Evolutionary conservation across 1,284 basidiomycete species (phyloP).

Genomic region (Coniophora puteana): DNA sequence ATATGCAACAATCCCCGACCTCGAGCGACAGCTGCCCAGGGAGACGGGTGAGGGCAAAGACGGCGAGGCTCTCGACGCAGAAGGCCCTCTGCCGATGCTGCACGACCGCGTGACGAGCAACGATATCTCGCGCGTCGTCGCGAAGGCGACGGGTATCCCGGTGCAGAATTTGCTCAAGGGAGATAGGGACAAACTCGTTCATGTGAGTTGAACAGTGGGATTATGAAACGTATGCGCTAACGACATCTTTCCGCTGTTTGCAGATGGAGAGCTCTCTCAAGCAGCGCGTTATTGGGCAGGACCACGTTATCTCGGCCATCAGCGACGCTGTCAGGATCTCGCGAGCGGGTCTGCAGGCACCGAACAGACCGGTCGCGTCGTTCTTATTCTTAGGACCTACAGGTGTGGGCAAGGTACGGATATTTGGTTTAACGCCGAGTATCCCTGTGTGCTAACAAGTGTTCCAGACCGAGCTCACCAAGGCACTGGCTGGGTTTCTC

Average conservation of each 20-base stretch:
- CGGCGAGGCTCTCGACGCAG: constrained; percentile 36
- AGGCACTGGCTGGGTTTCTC: constrained; percentile 81
- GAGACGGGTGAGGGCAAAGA: constrained; percentile 53
- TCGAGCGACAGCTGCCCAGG: constrained; percentile 69
- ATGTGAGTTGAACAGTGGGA: no score
- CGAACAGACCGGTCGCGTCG: constrained; percentile 85
- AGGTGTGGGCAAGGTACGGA: constrained; percentile 71
- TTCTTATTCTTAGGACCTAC: constrained; percentile 92
- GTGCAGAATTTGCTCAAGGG: constrained; percentile 87
- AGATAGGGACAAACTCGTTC: constrained; percentile 87
- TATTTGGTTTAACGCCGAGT: not conserved
- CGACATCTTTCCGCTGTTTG: constrained; percentile 8
- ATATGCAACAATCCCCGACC: constrained; percentile 81
- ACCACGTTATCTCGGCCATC: constrained; percentile 77
- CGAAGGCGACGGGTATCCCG: constrained; percentile 90
- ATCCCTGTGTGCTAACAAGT: not conserved
- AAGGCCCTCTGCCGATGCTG: constrained; percentile 60
- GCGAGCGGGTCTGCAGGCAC: constrained; percentile 84
- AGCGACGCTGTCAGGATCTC: constrained; percentile 89
- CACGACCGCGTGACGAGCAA: constrained; percentile 86
- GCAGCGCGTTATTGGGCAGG: constrained; percentile 84
- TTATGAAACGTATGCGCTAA: constrained; percentile 3
- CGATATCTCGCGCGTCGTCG: constrained; percentile 87
- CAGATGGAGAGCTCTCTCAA: constrained; percentile 85
- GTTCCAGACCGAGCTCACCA: constrained; percentile 79